Evolutionary conservation across 495 filamentous ascomycete species (phyloP).

Genomic region (Aspergillus homomorphus): DNA sequence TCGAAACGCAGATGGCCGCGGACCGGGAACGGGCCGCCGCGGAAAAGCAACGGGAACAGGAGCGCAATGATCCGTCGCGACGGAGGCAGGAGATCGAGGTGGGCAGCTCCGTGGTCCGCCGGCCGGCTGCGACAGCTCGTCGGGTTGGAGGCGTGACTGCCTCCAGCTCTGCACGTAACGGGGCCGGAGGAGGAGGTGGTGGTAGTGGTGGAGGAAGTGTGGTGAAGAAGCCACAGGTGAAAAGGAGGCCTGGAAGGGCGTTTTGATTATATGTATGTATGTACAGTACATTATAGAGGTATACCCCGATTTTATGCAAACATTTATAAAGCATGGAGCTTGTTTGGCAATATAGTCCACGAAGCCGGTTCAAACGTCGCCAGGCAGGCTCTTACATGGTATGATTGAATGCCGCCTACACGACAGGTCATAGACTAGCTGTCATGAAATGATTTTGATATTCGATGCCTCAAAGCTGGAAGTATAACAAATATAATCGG

Average conservation of each 20-base stretch:
- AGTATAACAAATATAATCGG: background rate
- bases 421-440: no score
- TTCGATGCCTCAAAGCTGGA: no score
- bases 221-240: conserved; percentile 60
- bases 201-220: conserved; percentile 37
- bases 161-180: conserved; percentile 48
- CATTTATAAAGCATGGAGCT: background rate
- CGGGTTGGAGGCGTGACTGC: conserved; percentile 43
- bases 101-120: conserved; percentile 35
- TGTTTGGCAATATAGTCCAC: no score
- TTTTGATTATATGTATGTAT: conserved; percentile 34
- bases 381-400: no score
- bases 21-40: conserved; percentile 64
- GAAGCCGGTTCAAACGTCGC: no score
- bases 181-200: conserved; percentile 35
- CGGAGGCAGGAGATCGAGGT: conserved; percentile 42
- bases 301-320: conserved; percentile 2
- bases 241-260: conserved; percentile 53
- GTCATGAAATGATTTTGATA: no score
- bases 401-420: no score
- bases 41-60: conserved; percentile 56
- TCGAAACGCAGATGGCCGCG: conserved; percentile 87
- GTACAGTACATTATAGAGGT: conserved; percentile 1
- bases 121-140: conserved; percentile 34
- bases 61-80: conserved; percentile 33